Evolutionary conservation across 164 flowering plant genomes (phyloP), one percentile per base, ranked within the genome.

Genomic region (Taxillus chinensis): DNA sequence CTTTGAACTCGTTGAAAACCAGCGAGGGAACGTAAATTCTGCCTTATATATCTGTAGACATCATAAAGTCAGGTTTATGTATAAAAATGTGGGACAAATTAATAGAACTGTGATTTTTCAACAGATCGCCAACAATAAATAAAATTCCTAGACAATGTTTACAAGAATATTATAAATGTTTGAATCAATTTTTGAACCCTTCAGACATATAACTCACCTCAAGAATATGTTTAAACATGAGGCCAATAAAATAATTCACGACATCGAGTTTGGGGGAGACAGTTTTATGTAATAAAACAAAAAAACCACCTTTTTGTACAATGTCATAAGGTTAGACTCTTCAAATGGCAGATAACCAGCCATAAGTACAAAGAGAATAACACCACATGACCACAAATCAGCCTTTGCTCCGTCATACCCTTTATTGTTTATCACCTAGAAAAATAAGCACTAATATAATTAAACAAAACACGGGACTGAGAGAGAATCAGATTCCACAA

Each of bases 381-480:
- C 98, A 68, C 96, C 98, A 63, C 98, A 92, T 11, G 98, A 92
- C 98, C 98, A 92, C 12, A 92, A 74, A 70, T 92, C 98, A 54
- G 98, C 97, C 78, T 90, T 90, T 2, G 98, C 84, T 70, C 97
- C 98, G 82, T 92, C 96, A 69, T 92, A 92, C 15, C 98, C 98
- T 68, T 87, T 92, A 71, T 86, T 83, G 72, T 85, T 79, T 70
- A 92, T 75, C 63, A 92, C 96, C 96, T 92, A 70, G 13, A 70
- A 39, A 65, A 64, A 41, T 59, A 60, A 39, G 60, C 17, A 59
- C 13, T 39, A 6, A 3, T 3, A 49, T 8, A 27, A 27, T 27
- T 27, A 27, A 27, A 27, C 27, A 27, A 27, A 27, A 27, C 27
- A 12, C 45, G 16, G 48, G 41, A 58, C 40, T 14, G 40, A 37